Evolutionary conservation across 2,329 filamentous ascomycete genomes (phyloP).

Genomic region (Phialophora macrospora): DNA sequence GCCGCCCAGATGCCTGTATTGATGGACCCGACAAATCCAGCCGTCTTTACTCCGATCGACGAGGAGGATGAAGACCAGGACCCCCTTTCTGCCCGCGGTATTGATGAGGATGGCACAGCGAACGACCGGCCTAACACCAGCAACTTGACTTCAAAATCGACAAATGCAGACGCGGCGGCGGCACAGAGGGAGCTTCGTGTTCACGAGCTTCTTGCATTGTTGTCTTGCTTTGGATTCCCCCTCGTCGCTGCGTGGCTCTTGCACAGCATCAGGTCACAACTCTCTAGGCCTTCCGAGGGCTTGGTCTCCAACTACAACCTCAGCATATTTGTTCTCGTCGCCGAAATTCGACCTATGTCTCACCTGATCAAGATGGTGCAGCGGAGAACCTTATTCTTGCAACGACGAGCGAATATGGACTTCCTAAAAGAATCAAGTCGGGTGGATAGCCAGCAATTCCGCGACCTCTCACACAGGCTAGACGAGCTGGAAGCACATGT

Average conservation of each 20-base stretch:
- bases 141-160: constrained; percentile 31
- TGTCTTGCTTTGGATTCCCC: constrained; percentile 79
- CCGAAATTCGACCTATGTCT: constrained; percentile 80
- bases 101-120: constrained; percentile 5
- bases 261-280: constrained; percentile 77
- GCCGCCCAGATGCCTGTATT: constrained; percentile 68
- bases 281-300: constrained; percentile 82
- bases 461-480: constrained; percentile 67
- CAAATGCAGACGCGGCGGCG: constrained; percentile 36
- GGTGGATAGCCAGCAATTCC: constrained; percentile 30
- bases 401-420: constrained; percentile 66
- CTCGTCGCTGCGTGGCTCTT: constrained; percentile 80
- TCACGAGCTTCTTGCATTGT: constrained; percentile 75
- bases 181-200: constrained; percentile 69
- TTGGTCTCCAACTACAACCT: constrained; percentile 92
- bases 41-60: constrained; percentile 40
- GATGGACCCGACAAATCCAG: constrained; percentile 51
- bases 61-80: constrained; percentile 44
- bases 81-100: neutral
- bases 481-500: constrained; percentile 70
- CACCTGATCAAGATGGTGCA: constrained; percentile 82
- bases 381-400: constrained; percentile 77
- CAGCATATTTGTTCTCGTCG: constrained; percentile 83
- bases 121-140: neutral
- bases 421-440: constrained; percentile 24